A percentile compares a stretch with the other conserved stretches of the same genome.
phyloP scores from a whole-genome alignment of 495 filamentous ascomycete genomes.

The Trichocladium antarcticum region DNA sequence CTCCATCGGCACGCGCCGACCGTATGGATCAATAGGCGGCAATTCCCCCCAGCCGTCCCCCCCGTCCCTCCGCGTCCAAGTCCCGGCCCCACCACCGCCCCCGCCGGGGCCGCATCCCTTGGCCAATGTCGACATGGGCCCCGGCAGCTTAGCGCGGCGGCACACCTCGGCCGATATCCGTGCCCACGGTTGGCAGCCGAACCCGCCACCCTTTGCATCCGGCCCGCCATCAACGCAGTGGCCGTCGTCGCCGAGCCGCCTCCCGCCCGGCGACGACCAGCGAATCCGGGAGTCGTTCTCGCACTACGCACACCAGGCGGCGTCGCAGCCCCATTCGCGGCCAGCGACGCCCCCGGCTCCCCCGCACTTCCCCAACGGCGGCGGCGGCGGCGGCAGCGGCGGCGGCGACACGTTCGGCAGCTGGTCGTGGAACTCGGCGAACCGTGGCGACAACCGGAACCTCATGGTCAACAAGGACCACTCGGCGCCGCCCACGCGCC shows the following conservation, averaged over 20 bases:
- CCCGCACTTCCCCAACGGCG: conserved; percentile 36
- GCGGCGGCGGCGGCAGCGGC: neutral
- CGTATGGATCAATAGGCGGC: conserved; percentile 63
- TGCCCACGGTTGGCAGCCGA: conserved; percentile 71
- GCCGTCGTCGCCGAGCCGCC: conserved; percentile 72
- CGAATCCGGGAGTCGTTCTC: conserved; percentile 72
- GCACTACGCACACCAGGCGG: conserved; percentile 61
- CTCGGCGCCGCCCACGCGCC: conserved; percentile 45
- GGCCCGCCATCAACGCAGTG: conserved; percentile 66
- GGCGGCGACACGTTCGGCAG: conserved; percentile 37
- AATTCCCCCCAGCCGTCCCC: conserved; percentile 57
- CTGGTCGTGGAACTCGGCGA: conserved; percentile 44
- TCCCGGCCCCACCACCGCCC: conserved; percentile 54
- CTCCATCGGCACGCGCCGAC: conserved; percentile 61
- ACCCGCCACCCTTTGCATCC: conserved; percentile 55
- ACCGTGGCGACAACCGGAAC: conserved; percentile 31
- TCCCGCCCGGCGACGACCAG: conserved; percentile 51
- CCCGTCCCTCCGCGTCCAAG: conserved; percentile 53
- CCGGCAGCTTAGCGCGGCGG: conserved; percentile 64
- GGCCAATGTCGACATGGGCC: conserved; percentile 61
- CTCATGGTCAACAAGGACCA: conserved; percentile 40
- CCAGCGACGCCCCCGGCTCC: conserved; percentile 58
- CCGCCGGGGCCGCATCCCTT: conserved; percentile 66
- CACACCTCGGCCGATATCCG: conserved; percentile 97
- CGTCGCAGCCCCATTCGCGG: conserved; percentile 48